A percentile compares a stretch with the other conserved stretches of the same genome.
These are phyloP conservation scores for Geotrichum cucujoidarum DNA, from an alignment of 1,139 yeast species.

Conservation along the genomic window DNA sequence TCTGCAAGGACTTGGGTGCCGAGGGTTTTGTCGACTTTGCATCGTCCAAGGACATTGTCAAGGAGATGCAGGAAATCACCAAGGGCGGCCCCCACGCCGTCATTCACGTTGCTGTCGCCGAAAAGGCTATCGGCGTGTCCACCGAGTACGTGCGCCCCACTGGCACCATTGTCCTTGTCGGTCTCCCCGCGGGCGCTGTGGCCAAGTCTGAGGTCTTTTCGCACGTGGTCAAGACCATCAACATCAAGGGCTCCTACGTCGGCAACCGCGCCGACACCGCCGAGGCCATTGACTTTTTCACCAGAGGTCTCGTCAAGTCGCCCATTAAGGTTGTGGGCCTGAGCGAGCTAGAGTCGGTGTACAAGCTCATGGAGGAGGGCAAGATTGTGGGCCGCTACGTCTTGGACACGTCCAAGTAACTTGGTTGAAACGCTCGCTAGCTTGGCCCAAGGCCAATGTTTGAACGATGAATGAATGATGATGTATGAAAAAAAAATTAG, in stretches of 20 bases:
- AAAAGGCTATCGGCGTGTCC: slow-evolving; percentile 64
- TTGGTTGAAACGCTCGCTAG: neutral
- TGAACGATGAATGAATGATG: slow-evolving; percentile 13
- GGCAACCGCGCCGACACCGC: slow-evolving; percentile 77
- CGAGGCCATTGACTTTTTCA: slow-evolving; percentile 70
- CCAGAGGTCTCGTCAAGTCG: slow-evolving; percentile 62
- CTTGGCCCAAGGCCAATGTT: neutral
- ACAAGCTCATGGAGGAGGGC: slow-evolving; percentile 65
- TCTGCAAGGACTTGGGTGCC: slow-evolving; percentile 58
- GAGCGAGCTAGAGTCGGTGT: slow-evolving; percentile 55
- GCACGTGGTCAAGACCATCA: slow-evolving; percentile 60
- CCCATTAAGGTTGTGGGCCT: slow-evolving; percentile 65
- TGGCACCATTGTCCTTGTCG: slow-evolving; percentile 77
- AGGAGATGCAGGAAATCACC: slow-evolving; percentile 52
- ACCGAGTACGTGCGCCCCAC: slow-evolving; percentile 63
- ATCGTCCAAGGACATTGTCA: slow-evolving; percentile 45
- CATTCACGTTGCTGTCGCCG: slow-evolving; percentile 75
- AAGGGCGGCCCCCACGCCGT: slow-evolving; percentile 77
- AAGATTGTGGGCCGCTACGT: slow-evolving; percentile 71
- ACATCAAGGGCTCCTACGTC: slow-evolving; percentile 69
- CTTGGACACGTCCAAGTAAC: slow-evolving; percentile 49
- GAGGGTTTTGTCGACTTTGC: slow-evolving; percentile 63
- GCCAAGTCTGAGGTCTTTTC: slow-evolving; percentile 57
- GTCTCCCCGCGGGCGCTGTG: slow-evolving; percentile 70
- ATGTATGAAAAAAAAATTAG: slow-evolving; percentile 2